These are phyloP conservation scores for Glutinoglossum americanum DNA, from an alignment of 495 filamentous ascomycete species.

Conservation along the genomic window DNA sequence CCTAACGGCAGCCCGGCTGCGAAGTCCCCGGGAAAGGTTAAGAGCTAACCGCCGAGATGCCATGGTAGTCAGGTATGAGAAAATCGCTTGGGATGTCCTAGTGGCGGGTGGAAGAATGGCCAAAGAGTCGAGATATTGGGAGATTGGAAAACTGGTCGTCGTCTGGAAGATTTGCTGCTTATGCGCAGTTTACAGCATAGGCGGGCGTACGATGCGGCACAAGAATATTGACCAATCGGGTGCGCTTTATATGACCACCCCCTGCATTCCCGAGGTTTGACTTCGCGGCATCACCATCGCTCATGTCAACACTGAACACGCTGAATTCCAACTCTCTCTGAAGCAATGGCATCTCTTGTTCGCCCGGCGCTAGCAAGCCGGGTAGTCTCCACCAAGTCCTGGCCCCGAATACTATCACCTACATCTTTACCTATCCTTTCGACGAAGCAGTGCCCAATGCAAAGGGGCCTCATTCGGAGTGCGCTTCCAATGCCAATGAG, in stretches of 20 bases:
- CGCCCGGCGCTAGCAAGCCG: conserved; percentile 14
- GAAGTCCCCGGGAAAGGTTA: conserved; percentile 69
- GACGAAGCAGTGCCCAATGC: conserved; percentile 9
- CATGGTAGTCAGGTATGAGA: conserved; percentile 34
- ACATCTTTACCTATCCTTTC: conserved; percentile 7
- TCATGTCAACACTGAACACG: background rate
- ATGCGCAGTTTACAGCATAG: conserved; percentile 5
- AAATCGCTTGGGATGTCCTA: background rate
- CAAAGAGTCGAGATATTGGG: background rate
- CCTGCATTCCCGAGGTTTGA: background rate
- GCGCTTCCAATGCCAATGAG: background rate
- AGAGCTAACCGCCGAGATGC: conserved; percentile 84
- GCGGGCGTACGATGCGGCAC: background rate
- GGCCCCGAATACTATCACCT: conserved; percentile 5
- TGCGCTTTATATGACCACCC: background rate
- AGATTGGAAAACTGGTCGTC: background rate
- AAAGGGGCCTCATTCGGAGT: conserved; percentile 8
- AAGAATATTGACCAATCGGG: background rate
- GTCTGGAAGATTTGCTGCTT: background rate
- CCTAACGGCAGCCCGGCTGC: conserved; percentile 55
- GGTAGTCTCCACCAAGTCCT: conserved; percentile 8
- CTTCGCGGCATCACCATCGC: background rate
- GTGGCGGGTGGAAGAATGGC: conserved; percentile 4
- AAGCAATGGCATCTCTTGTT: conserved; percentile 18
- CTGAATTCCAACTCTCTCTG: background rate